These are phyloP conservation scores for Ganoderma lucidum DNA, from an alignment of 1,284 basidiomycete genomes.

Conservation along the genomic window DNA sequence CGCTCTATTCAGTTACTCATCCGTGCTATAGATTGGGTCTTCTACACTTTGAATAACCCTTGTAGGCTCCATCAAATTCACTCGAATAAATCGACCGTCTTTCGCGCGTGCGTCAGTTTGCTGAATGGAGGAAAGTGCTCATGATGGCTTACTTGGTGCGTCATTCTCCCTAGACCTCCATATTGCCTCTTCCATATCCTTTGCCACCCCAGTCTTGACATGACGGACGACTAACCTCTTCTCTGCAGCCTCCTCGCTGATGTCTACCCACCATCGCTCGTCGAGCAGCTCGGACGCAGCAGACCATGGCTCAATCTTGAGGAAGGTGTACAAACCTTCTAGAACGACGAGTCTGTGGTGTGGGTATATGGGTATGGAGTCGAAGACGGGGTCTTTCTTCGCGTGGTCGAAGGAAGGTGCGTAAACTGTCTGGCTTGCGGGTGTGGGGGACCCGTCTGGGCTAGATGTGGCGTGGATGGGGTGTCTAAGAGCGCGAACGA, in stretches of 20 bases:
- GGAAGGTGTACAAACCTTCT: slow-evolving; percentile 87
- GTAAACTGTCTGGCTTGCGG: slow-evolving; percentile 35
- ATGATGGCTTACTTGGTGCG: slow-evolving; percentile 68
- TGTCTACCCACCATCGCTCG: slow-evolving; percentile 80
- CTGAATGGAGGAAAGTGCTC: neutral
- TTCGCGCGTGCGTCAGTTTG: slow-evolving; percentile 9
- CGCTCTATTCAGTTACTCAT: neutral
- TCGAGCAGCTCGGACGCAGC: slow-evolving; percentile 75
- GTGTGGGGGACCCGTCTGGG: neutral
- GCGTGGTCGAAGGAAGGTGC: slow-evolving; percentile 82
- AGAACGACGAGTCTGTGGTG: slow-evolving; percentile 81
- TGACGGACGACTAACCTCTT: slow-evolving; percentile 78
- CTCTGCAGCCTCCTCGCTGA: slow-evolving; percentile 68
- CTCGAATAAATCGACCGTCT: slow-evolving; percentile 64
- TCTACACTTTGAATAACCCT: slow-evolving; percentile 59
- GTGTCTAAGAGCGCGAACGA: slow-evolving; percentile 61
- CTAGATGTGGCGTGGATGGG: slow-evolving; percentile 39
- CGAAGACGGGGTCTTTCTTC: slow-evolving; percentile 68
- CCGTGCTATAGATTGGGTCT: slow-evolving; percentile 43
- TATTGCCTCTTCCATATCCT: slow-evolving; percentile 68
- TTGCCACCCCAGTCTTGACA: slow-evolving; percentile 77
- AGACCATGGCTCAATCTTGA: slow-evolving; percentile 79
- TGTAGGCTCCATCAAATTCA: slow-evolving; percentile 65
- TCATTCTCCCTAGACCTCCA: slow-evolving; percentile 81
- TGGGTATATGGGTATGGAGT: slow-evolving; percentile 64